Evolutionary conservation across 2,329 filamentous ascomycete genomes (phyloP).

Genomic region (Teratosphaeria nubilosa): DNA sequence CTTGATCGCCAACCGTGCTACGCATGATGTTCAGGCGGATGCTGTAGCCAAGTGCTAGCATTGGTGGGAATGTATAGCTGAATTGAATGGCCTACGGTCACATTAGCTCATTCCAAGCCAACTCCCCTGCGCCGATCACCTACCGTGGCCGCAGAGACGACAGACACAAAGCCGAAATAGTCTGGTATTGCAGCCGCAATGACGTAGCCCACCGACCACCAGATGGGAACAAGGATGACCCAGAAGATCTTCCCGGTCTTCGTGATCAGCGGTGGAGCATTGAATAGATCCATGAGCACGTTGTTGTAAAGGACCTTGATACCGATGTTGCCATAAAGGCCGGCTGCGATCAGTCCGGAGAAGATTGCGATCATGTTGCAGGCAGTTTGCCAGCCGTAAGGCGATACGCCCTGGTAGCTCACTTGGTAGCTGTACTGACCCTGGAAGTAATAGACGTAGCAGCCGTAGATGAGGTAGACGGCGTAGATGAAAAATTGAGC

Average conservation of each 20-base stretch:
- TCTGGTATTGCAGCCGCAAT: slow-evolving; percentile 46
- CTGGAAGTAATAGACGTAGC: slow-evolving; percentile 39
- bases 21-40: slow-evolving; percentile 32
- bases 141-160: slow-evolving; percentile 42
- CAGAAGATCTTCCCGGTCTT: slow-evolving; percentile 43
- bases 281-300: slow-evolving; percentile 42
- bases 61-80: slow-evolving; percentile 48
- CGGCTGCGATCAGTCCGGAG: slow-evolving; percentile 29
- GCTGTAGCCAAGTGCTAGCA: slow-evolving; percentile 36
- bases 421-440: slow-evolving; percentile 38
- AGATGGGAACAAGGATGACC: slow-evolving; percentile 43
- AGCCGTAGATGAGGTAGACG: slow-evolving; percentile 39
- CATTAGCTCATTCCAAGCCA: neutral
- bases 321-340: slow-evolving; percentile 34
- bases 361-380: slow-evolving; percentile 32
- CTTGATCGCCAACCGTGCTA: slow-evolving; percentile 30
- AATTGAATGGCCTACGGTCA: slow-evolving; percentile 34
- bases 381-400: slow-evolving; percentile 31
- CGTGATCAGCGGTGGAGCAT: slow-evolving; percentile 41
- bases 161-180: slow-evolving; percentile 23
- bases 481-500: slow-evolving; percentile 41
- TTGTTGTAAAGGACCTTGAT: slow-evolving; percentile 45
- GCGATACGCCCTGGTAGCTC: slow-evolving; percentile 31
- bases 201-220: slow-evolving; percentile 48
- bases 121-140: neutral